phyloP scores from a whole-genome alignment of 1,284 basidiomycete species.

The Leccinum brunneo-olivaceum region DNA sequence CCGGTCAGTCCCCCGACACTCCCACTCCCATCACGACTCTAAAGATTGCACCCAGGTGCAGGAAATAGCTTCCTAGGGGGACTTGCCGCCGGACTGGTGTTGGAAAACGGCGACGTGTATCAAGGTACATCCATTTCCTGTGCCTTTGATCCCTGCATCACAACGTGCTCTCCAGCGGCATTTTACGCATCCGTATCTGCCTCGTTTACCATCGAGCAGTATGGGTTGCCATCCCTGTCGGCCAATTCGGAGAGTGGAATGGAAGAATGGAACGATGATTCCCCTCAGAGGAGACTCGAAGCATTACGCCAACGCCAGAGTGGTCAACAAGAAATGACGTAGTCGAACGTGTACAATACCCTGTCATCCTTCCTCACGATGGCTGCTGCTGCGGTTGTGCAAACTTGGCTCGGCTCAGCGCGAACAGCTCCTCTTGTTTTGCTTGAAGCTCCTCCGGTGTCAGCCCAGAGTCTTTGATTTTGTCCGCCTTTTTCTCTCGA shows the following conservation, averaged over 20 bases:
- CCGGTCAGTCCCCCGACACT: constrained; percentile 43
- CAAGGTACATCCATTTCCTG: constrained; percentile 42
- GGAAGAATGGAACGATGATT: constrained; percentile 67
- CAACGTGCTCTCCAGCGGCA: constrained; percentile 40
- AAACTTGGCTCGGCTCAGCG: constrained; percentile 75
- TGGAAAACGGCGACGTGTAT: constrained; percentile 52
- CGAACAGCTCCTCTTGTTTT: constrained; percentile 89
- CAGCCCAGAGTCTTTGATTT: constrained; percentile 85
- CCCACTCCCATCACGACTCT: constrained; percentile 3
- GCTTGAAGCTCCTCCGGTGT: constrained; percentile 86
- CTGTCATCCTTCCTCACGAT: constrained; percentile 6
- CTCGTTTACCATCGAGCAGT: constrained; percentile 79
- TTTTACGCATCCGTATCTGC: constrained; percentile 75
- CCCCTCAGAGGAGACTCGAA: constrained; percentile 49
- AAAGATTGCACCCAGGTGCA: constrained; percentile 50
- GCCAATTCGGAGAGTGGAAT: constrained; percentile 24
- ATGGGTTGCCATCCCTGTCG: constrained; percentile 55
- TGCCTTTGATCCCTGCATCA: constrained; percentile 8
- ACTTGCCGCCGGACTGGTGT: constrained; percentile 64
- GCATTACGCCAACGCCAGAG: constrained; percentile 35
- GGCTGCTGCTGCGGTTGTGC: constrained; percentile 37
- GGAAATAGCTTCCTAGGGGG: constrained; percentile 88
- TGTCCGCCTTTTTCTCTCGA: constrained; percentile 83
- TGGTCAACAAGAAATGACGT: constrained; percentile 33
- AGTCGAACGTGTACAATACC: constrained; percentile 25